Percentiles rank a stretch among this genome's conserved stretches.
These are phyloP conservation scores for Cytidiella melzeri DNA, from an alignment of 768 basidiomycete genomes.

Conservation along the genomic window DNA sequence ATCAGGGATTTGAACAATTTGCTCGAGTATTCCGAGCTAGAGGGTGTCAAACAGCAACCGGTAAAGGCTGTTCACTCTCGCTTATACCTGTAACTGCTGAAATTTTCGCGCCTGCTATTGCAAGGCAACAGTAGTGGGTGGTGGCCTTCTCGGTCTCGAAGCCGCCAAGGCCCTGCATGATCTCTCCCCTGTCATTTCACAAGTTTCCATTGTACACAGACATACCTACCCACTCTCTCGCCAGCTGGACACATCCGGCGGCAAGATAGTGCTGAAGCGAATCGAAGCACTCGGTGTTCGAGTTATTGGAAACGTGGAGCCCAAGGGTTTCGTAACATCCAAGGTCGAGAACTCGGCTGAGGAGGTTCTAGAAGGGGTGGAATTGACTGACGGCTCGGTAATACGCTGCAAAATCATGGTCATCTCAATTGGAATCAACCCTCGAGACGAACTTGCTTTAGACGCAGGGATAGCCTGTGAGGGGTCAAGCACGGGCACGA, in stretches of 20 bases:
- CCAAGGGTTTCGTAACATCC: slow-evolving; percentile 30
- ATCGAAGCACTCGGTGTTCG: slow-evolving; percentile 57
- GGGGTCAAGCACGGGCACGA: slow-evolving; percentile 16
- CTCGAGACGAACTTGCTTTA: slow-evolving; percentile 62
- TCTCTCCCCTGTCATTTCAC: slow-evolving; percentile 34
- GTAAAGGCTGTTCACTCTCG: slow-evolving; percentile 5
- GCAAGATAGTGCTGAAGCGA: slow-evolving; percentile 53
- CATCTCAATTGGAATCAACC: slow-evolving; percentile 64
- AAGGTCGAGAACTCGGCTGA: slow-evolving; percentile 27
- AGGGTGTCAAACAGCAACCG: slow-evolving; percentile 29
- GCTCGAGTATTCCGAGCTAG: slow-evolving; percentile 47
- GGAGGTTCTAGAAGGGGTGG: slow-evolving; percentile 22
- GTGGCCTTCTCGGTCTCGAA: slow-evolving; percentile 67
- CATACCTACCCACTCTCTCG: slow-evolving; percentile 49
- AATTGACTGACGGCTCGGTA: slow-evolving; percentile 40
- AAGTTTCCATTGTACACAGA: slow-evolving; percentile 50
- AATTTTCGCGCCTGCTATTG: too few species aligned
- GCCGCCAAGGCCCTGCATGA: slow-evolving; percentile 71
- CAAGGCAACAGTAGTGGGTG: slow-evolving; percentile 55
- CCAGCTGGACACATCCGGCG: slow-evolving; percentile 51
- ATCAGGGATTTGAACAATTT: slow-evolving; percentile 63
- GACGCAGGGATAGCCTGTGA: slow-evolving; percentile 43
- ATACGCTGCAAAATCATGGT: slow-evolving; percentile 51
- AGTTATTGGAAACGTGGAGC: slow-evolving; percentile 39
- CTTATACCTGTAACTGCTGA: too few species aligned